phyloP scores from a whole-genome alignment of 148 eudicot species.

The Persicaria tinctoria region DNA sequence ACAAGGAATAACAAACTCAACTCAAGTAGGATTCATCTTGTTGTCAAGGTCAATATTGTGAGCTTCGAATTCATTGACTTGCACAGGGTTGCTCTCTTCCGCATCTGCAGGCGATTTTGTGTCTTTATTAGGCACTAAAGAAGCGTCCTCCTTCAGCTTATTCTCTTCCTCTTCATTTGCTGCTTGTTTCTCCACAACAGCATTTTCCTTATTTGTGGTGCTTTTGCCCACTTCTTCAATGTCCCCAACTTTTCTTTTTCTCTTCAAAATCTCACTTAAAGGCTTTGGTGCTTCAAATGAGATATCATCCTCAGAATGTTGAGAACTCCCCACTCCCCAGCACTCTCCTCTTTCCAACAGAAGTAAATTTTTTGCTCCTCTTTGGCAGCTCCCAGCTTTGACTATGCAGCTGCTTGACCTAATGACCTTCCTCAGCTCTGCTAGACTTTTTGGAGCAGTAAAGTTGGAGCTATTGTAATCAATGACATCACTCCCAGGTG shows the following conservation, averaged over 20 bases:
- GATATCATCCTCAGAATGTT: slow-evolving; percentile 30
- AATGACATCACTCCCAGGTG: too few species aligned
- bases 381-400: slow-evolving; percentile 28
- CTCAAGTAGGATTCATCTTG: not conserved
- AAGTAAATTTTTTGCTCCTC: slow-evolving; percentile 25
- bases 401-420: slow-evolving; percentile 27
- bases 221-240: slow-evolving; percentile 18
- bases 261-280: slow-evolving; percentile 78
- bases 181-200: slow-evolving; percentile 16
- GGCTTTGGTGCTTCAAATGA: slow-evolving; percentile 94
- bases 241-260: slow-evolving; percentile 43
- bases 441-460: not conserved
- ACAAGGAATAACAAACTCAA: too few species aligned
- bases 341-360: slow-evolving; percentile 48
- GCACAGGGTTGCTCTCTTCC: slow-evolving; percentile 32
- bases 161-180: slow-evolving; percentile 17
- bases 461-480: too few species aligned
- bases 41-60: not conserved
- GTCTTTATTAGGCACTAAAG: too few species aligned
- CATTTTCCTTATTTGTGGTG: slow-evolving; percentile 10
- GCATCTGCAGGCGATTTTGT: slow-evolving; percentile 24
- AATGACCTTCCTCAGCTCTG: slow-evolving; percentile 38
- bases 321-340: slow-evolving; percentile 20
- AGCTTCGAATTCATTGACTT: slow-evolving; percentile 1
- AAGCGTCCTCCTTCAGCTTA: not conserved